Evolutionary conservation across 768 basidiomycete genomes (phyloP).

Genomic region (Panaeolus papilionaceus): DNA sequence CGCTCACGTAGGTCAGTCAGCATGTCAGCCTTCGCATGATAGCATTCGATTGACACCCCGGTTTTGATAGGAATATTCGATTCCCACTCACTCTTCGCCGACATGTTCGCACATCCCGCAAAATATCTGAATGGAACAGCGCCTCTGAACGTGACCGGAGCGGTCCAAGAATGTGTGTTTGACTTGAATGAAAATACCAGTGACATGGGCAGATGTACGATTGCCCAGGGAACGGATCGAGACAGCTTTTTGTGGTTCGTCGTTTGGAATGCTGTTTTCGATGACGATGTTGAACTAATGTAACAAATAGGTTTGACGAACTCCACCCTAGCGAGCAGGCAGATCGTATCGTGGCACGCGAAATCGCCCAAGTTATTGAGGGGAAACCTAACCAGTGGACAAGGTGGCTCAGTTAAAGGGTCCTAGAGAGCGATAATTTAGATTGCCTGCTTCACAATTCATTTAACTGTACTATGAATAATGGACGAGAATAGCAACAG

Average conservation of each 20-base stretch:
- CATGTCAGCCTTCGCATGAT: no score
- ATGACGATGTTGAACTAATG: background rate
- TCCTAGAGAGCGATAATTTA: background rate
- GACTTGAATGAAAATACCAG: conserved; percentile 35
- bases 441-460: background rate
- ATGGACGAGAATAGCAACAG: no score
- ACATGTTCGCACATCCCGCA: conserved; percentile 58
- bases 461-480: no score
- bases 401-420: conserved; percentile 52
- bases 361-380: conserved; percentile 53
- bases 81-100: conserved; percentile 63
- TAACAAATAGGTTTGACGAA: conserved; percentile 54
- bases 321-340: conserved; percentile 67
- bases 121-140: conserved; percentile 69
- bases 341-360: conserved; percentile 56
- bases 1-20: conserved; percentile 60
- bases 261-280: background rate
- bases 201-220: conserved; percentile 38
- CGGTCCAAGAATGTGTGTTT: conserved; percentile 55
- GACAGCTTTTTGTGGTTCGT: conserved; percentile 70
- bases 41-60: background rate
- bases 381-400: conserved; percentile 52
- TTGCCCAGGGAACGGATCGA: conserved; percentile 46
- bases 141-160: conserved; percentile 63
- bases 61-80: conserved; percentile 57